Evolutionary conservation across 2,329 filamentous ascomycete species (phyloP), one percentile per base, ranked within the genome.

Genomic region (Huntiella bhutanensis): DNA sequence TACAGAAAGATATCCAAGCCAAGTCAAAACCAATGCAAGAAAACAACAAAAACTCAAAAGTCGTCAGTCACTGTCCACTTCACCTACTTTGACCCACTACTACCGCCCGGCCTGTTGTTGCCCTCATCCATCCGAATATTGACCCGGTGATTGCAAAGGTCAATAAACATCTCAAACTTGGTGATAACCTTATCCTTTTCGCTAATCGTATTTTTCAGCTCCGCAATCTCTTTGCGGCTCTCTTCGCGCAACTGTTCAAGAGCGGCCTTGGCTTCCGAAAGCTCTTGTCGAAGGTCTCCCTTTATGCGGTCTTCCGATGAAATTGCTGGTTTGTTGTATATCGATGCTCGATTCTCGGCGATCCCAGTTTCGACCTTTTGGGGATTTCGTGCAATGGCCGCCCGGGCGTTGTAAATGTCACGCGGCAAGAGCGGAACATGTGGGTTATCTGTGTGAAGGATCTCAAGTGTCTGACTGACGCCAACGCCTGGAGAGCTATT

Each of bases 91-190:
- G 32, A 36, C 4, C 41, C 36, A 45, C 52, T 47, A 42, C 37
- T 51, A 40, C 45, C 46, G n/a, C 37, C 17, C 49, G 41, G 45
- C 28, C 51, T 56, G 55, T 47, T 55, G 59, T 33, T 43, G 3
- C 48, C 45, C 32, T 50, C 49, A 16, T 47, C 59, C 11, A 78
- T 61, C 51, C 69, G 72, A 45, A 77, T 64, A 65, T 79, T 79
- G 51, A 79, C 75, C 43, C 75, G 64, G 56, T 77, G 67, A 54
- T 80, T 80, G 56, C 75, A 79, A 46, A 80, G 77, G 57, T 80
- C 75, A 54, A 80, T 78, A 46, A 80, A 80, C 69, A 76, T 75
- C 59, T 80, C 75, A 53, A 78, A 80, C 55, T 71, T 75, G 51
- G 68, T 59, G 47, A 80, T 79, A 49, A 71, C 67, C 54, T 69